Base-by-base conservation (phyloP, 2,329 filamentous ascomycete species). In the Aspergillus uvarum region DNA sequence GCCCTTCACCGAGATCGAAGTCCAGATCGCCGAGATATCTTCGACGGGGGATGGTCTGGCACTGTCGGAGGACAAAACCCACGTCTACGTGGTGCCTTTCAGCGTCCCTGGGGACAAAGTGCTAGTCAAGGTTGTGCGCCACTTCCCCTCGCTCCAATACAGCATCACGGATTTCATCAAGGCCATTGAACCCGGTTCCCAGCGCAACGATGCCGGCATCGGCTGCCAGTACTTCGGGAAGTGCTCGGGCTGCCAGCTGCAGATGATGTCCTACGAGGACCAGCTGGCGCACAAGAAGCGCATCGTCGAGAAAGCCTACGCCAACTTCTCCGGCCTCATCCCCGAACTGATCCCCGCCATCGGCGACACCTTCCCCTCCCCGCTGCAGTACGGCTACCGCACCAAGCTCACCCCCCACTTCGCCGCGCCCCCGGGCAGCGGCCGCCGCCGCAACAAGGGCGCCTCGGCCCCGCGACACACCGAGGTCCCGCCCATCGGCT, bases 371-470 rank as follows among this genome's bases (percentile, higher is more conserved):
- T 92, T 97, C 69, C 90, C 90, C 51, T 96, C 91, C 47, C 95
- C 95, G 2, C 77, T 96, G 63, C 88, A 96, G 77, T 98, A 96
- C 76, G 90, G 89, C 59, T 99, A 99, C 80, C 87, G 95, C 56
- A 99, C 95, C 21, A 99, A 99, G 79, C 83, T 99, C 66, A 99
- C 95, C 19, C 95, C 95, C 29, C 95, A 99, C 77, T 99, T 98
- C 72, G 90, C 96, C 72, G 90, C 87, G 0, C 91, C 92, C 1
- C 85, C 86, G 29, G 82, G 69, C 69, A 76, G 70, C 58, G 78
- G 67, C 62, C 78, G 79, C 77, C 71, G 62, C 76, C 84, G 60
- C 76, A 74, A 70, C 81, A 81, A 60, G 82, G 14, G 14, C 11
- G 32, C 11, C 32, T 82, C 70, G 81, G 77, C 55, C 68, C 72